Conservation (phyloP, 2,329 filamentous ascomycete genomes). For the Aspergillus amoenus region DNA sequence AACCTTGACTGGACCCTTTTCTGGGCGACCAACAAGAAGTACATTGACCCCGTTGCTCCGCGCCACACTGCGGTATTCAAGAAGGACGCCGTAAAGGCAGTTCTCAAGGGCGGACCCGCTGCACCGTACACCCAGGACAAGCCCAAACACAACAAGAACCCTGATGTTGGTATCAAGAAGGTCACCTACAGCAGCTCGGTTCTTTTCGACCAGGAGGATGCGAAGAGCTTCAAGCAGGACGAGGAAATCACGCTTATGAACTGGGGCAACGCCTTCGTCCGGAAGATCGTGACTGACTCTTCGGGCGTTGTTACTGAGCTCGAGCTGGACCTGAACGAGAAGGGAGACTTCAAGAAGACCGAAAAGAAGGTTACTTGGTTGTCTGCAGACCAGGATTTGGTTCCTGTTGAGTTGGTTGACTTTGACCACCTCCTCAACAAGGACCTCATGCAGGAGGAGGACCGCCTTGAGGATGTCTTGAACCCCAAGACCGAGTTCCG, state of each 20-base stretch:
- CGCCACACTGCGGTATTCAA: slow-evolving; percentile 72
- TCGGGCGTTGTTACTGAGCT: slow-evolving; percentile 65
- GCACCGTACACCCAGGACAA: slow-evolving; percentile 66
- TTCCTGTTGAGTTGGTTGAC: slow-evolving; percentile 83
- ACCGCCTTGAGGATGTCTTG: slow-evolving; percentile 79
- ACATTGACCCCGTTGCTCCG: slow-evolving; percentile 74
- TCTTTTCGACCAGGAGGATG: slow-evolving; percentile 83
- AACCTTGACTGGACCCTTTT: slow-evolving; percentile 52
- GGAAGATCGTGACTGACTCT: slow-evolving; percentile 50
- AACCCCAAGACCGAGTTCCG: slow-evolving; percentile 73
- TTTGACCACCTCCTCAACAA: slow-evolving; percentile 96
- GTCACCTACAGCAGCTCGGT: slow-evolving; percentile 74
- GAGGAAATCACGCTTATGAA: slow-evolving; percentile 97
- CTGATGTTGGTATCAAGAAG: slow-evolving; percentile 79
- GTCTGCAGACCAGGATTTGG: slow-evolving; percentile 71
- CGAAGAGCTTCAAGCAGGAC: slow-evolving; percentile 72
- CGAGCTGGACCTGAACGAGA: slow-evolving; percentile 82
- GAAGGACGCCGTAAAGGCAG: slow-evolving; percentile 70
- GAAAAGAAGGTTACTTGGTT: slow-evolving; percentile 98
- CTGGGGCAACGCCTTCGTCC: slow-evolving; percentile 69
- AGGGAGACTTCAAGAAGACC: slow-evolving; percentile 91
- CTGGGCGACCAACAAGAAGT: slow-evolving; percentile 69
- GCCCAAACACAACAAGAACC: slow-evolving; percentile 87
- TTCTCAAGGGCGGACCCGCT: slow-evolving; percentile 64
- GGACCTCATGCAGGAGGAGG: slow-evolving; percentile 87